Conservation (phyloP, 169 alveolate genomes). For the Eimeria zaria region DNA sequence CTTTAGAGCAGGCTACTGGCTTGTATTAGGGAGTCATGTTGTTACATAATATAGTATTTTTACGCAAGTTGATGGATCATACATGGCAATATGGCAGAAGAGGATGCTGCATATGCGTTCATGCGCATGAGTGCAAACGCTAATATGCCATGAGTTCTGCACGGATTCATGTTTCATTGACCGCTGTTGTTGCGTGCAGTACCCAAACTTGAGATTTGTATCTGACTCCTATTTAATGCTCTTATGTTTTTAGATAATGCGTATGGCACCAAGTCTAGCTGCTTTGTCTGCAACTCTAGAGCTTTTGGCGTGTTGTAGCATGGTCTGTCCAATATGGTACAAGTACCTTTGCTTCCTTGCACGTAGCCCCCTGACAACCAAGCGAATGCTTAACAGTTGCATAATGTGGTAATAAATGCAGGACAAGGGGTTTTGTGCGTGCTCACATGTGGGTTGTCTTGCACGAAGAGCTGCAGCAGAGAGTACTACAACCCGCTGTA, state of each 20-base stretch:
- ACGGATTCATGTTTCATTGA: neutral
- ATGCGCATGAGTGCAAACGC: neutral
- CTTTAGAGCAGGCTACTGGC: slow-evolving; percentile 2
- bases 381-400: neutral
- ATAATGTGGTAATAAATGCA: neutral
- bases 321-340: neutral
- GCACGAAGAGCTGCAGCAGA: neutral
- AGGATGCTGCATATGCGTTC: neutral
- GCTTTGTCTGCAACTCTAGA: neutral
- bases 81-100: neutral
- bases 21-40: neutral
- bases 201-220: neutral
- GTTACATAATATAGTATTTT: neutral
- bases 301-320: neutral
- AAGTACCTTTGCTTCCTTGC: neutral
- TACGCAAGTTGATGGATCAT: neutral
- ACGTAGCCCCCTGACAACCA: neutral
- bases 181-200: neutral
- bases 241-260: neutral
- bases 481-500: neutral
- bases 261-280: neutral
- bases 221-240: neutral
- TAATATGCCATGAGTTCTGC: neutral
- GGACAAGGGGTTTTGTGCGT: neutral
- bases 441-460: neutral